A percentile compares a stretch with the other conserved stretches of the same genome.
Evolutionary conservation across 306 rosid species (phyloP).

Genomic region (Dalbergia cultrata): DNA sequence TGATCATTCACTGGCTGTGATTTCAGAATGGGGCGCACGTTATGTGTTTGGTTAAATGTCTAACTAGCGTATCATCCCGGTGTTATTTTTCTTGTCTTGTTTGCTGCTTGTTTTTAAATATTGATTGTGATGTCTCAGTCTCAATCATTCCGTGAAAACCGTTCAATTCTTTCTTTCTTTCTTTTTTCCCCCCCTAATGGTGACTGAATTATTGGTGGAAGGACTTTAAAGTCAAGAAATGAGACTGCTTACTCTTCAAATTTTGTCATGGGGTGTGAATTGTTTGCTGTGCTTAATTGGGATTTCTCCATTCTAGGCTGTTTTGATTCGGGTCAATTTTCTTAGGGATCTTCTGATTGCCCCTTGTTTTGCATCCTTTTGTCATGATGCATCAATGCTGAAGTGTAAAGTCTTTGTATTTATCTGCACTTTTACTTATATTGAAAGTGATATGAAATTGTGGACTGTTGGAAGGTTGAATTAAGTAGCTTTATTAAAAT

Average conservation of each 20-base stretch:
- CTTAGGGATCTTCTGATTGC: constrained; percentile 10
- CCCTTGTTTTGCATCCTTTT: not conserved
- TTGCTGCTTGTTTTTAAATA: not conserved
- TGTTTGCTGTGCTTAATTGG: constrained; percentile 12
- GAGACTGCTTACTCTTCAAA: constrained; percentile 18
- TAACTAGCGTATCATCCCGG: not conserved
- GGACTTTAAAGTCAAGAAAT: constrained; percentile 33
- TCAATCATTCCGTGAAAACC: not conserved
- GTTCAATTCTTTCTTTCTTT: not conserved
- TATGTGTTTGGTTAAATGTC: constrained; percentile 18
- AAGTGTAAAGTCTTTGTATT: not conserved
- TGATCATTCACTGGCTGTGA: not conserved
- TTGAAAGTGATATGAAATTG: constrained; percentile 8
- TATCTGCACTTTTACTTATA: not conserved
- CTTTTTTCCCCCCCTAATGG: not conserved
- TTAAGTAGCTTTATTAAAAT: not conserved
- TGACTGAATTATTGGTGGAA: constrained; percentile 32
- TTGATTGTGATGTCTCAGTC: constrained; percentile 12
- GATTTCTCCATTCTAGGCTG: not conserved
- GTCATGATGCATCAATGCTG: not conserved
- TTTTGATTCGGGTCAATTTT: constrained; percentile 9
- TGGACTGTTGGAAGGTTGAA: constrained; percentile 3
- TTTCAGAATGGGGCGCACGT: constrained; percentile 5
- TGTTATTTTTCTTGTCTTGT: not conserved
- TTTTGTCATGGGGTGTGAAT: constrained; percentile 16